Evolutionary conservation across 108 stramenopile genomes (phyloP).

Genomic region (Cyclotella baltica): DNA sequence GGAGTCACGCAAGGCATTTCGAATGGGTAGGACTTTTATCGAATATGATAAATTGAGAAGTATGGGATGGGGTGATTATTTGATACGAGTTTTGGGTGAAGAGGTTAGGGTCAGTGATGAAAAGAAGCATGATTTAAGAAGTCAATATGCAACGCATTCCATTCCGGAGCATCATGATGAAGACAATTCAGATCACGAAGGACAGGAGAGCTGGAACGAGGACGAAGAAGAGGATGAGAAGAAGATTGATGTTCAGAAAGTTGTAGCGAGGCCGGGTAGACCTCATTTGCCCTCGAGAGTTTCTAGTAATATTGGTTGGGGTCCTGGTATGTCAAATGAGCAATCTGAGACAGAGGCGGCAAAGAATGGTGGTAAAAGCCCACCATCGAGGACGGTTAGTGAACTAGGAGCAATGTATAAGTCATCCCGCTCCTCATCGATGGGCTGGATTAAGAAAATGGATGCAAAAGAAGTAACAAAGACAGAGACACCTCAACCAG

Average conservation of each 20-base stretch:
- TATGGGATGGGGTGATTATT: conserved; percentile 62
- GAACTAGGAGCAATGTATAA: conserved; percentile 48
- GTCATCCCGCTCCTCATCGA: conserved; percentile 41
- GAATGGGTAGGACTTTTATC: conserved; percentile 73
- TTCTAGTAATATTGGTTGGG: conserved; percentile 65
- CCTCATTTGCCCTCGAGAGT: conserved; percentile 40
- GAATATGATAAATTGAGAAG: conserved; percentile 68
- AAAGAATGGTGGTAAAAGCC: background rate
- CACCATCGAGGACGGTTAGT: conserved; percentile 25
- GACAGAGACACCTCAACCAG: conserved; percentile 34
- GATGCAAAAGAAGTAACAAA: background rate
- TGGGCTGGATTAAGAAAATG: conserved; percentile 12
- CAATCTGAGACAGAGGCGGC: background rate
- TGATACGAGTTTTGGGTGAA: conserved; percentile 27
- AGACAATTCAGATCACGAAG: conserved; percentile 15
- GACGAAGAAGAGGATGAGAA: conserved; percentile 17
- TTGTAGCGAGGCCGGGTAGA: conserved; percentile 21
- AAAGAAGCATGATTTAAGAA: background rate
- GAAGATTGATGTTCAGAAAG: background rate
- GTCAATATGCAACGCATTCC: conserved; percentile 20
- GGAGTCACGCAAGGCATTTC: conserved; percentile 78
- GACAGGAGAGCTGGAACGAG: background rate
- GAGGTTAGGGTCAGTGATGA: conserved; percentile 7
- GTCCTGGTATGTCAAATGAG: conserved; percentile 18
- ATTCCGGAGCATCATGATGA: conserved; percentile 34